These are phyloP conservation scores for Microcera coccophila DNA, from an alignment of 2,329 filamentous ascomycete species.

Conservation along the genomic window DNA sequence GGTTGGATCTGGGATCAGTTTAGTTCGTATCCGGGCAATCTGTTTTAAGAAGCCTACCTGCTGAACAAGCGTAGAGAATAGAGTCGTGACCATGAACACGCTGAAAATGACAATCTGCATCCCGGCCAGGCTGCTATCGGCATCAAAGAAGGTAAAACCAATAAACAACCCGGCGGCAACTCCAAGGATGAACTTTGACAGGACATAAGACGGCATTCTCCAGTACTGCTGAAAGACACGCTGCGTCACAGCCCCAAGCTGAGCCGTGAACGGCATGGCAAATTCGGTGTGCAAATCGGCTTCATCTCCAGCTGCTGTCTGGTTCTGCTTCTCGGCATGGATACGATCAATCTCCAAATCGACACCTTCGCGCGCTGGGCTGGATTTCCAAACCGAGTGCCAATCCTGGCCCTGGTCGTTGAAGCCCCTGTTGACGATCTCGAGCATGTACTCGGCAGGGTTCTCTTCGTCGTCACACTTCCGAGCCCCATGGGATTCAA, in stretches of 20 bases:
- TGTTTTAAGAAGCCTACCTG: conserved; percentile 46
- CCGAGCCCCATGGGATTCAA: conserved; percentile 60
- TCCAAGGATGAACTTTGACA: conserved; percentile 64
- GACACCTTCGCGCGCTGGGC: conserved; percentile 48
- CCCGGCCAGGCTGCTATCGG: conserved; percentile 57
- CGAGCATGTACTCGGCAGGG: conserved; percentile 73
- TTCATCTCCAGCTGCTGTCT: conserved; percentile 17
- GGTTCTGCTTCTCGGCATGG: conserved; percentile 44
- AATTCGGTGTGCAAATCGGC: conserved; percentile 57
- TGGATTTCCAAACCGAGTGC: conserved; percentile 62
- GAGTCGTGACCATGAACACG: conserved; percentile 71
- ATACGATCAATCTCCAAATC: conserved; percentile 62
- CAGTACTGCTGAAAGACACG: conserved; percentile 82
- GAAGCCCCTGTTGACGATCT: conserved; percentile 42
- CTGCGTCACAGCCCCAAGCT: conserved; percentile 60
- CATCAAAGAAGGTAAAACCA: conserved; percentile 65
- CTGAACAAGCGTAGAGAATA: conserved; percentile 67
- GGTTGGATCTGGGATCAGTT: conserved; percentile 61
- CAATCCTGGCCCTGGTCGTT: conserved; percentile 52
- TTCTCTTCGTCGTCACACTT: conserved; percentile 60
- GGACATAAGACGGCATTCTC: conserved; percentile 74
- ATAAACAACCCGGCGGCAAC: conserved; percentile 64
- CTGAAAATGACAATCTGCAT: conserved; percentile 71
- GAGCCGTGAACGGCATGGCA: conserved; percentile 66
- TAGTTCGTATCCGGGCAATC: conserved; percentile 15